Evolutionary conservation across 768 basidiomycete genomes (phyloP), one percentile per base, ranked within the genome.

Genomic region (Coprinopsis strossmayeri): DNA sequence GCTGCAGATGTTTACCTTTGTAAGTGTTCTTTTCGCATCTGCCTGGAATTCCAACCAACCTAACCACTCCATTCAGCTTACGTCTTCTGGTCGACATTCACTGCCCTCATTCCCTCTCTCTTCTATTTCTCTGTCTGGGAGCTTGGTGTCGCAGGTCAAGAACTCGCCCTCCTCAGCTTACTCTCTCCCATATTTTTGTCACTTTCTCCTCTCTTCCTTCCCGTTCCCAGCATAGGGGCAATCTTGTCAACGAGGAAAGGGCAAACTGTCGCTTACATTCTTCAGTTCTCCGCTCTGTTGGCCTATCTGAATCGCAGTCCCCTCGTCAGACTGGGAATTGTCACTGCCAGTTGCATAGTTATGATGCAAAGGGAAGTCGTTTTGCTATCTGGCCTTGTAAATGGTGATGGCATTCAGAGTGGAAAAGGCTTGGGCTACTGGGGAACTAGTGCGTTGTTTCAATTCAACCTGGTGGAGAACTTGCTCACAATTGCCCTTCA

Each of bases 41-140:
- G 34, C 13, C 45, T 20, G 42, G 34, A 46, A 47, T 46, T 18
- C 23, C 57, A 34, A 60, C 41, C 21, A 21, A 42, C 18, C 40
- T 34, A n/a, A n/a, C n/a, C 40, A 11, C 24, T 24, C 25, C n/a
- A 28, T 27, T 37, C 48, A 90, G 87, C 85, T 3, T 90, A 82
- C 59, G 69, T 86, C 15, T 89, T 84, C 63, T 91, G 87, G 87
- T 87, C 90, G 1, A 73, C 88, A 41, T 81, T 87, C 61, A 93
- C 91, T 1, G 75, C 81, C 2, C 78, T 92, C 17, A 77, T 84
- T 4, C 82, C 85, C 1, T 81, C 87, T 2, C 70, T 94, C 2
- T 94, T 94, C 69, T 94, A 93, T 66, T 94, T 91, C 68, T 91
- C 88, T 21, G 81, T 95, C 17, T 93, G 91, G 91, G 77, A 90